Evolutionary conservation across 176 grass and related monocot species (phyloP).

Genomic region (Metroxylon sagu): DNA sequence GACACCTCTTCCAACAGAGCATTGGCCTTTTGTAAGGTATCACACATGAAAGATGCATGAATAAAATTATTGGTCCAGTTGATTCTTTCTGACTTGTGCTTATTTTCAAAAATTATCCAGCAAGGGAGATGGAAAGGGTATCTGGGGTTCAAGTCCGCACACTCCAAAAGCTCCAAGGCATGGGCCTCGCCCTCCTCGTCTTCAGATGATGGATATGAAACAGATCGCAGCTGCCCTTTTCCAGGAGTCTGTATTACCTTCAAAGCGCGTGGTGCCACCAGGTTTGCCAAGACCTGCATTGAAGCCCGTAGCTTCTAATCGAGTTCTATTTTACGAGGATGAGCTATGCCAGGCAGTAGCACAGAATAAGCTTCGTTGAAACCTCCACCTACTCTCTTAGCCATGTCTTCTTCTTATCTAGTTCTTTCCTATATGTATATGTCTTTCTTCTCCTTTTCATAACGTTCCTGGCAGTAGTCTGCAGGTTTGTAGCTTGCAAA

Average conservation of each 20-base stretch:
- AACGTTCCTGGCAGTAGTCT: too few species aligned
- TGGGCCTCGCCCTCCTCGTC: background rate
- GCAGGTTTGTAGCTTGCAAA: slow-evolving; percentile 18
- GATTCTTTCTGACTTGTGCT: background rate
- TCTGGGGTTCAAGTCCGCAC: background rate
- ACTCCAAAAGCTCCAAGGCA: background rate
- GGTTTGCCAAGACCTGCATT: background rate
- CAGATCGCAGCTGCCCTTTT: background rate
- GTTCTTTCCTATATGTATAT: background rate
- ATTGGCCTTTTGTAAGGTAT: background rate
- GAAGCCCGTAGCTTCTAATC: background rate
- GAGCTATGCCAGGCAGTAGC: background rate
- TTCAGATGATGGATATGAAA: background rate
- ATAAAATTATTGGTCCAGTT: background rate
- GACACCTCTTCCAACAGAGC: background rate
- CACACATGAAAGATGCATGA: background rate
- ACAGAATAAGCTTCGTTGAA: too few species aligned
- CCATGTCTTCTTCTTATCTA: too few species aligned
- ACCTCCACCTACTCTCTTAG: too few species aligned
- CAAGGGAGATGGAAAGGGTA: background rate
- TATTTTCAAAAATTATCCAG: background rate
- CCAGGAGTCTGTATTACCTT: background rate
- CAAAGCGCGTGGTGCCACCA: background rate
- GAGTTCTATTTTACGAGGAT: background rate
- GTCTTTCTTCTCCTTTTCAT: background rate